Base-by-base conservation (phyloP, 2,329 filamentous ascomycete genomes). In the Trichoderma semiorbis region DNA sequence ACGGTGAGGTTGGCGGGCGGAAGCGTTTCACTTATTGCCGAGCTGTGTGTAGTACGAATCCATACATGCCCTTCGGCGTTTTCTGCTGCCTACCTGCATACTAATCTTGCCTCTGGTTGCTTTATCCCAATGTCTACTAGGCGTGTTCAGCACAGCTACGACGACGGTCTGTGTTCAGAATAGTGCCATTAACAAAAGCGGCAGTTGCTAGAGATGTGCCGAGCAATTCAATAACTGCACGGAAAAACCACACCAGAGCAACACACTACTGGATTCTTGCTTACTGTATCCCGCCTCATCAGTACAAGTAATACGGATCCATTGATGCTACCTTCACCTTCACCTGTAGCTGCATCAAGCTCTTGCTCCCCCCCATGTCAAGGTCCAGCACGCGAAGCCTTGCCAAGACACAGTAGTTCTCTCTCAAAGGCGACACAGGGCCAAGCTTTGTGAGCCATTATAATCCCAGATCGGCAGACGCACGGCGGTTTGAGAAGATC, bases 401-500 rank as follows among this genome's bases (percentile, higher is more conserved):
- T 39, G 64, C 50, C 64, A 67, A 57, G 64, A 39, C 34, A 63
- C 26, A 50, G 43, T 47, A 26, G 61, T 26, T 30, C 24, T n/a
- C 43, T 26, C 24, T n/a, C 26, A 65, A 57, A 58, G 32, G 64
- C 26, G 55, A 28, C 53, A 63, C n/a, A 50, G 50, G 68, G 68
- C 61, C 68, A 70, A 58, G 69, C 53, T 68, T 60, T 43, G 36
- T 21, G 34, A 43, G 36, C 36, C 21, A 47, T 58, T 24, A 30
- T 16, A 39, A 34, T 81, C 30, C 80, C 79, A 63, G 68, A 70
- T 70, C 68, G 68, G 68, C 68, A 64, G 68, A 70, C 68, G 58
- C 68, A 70, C 47, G 68, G 68, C 58, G 68, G 68, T 63, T 70
- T 64, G 43, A 50, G 67, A 28, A 53, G 60, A 62, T 64, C 68